Conservation (phyloP, 345 rosid species). For the Firmiana major region DNA sequence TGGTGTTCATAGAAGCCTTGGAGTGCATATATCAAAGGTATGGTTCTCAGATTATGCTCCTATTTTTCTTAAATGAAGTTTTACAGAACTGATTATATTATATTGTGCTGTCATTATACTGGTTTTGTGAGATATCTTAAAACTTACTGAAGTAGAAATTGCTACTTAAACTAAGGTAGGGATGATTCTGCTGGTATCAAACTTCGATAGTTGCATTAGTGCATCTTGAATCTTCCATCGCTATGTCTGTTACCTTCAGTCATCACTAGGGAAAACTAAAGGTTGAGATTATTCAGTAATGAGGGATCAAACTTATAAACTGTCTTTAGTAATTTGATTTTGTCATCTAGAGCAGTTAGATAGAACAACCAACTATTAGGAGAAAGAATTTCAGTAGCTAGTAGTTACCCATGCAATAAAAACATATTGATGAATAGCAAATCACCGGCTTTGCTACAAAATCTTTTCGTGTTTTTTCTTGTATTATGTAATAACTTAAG, state of each 20-base stretch:
- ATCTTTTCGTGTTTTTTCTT: not conserved
- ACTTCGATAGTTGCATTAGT: not conserved
- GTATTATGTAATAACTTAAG: not conserved
- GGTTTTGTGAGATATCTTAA: not conserved
- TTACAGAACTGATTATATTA: not conserved
- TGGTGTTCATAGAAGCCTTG: conserved; percentile 97
- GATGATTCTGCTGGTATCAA: not conserved
- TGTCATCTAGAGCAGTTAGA: not conserved
- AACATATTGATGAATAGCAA: not conserved
- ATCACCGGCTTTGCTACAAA: not conserved
- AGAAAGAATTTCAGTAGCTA: not conserved
- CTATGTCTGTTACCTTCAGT: not conserved
- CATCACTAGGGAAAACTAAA: not conserved
- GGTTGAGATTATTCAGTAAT: not conserved
- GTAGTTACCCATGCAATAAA: not conserved
- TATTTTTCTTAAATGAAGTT: not conserved
- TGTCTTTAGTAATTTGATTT: not conserved
- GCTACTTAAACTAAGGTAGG: not conserved
- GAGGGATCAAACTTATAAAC: not conserved
- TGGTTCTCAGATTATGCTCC: conserved; percentile 4
- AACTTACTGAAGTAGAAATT: not conserved
- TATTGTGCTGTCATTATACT: not conserved
- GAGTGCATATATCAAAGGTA: conserved; percentile 96
- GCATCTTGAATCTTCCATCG: not conserved
- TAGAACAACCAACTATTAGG: not conserved